These are phyloP conservation scores for Sarocladium oryzae DNA, from an alignment of 2,329 filamentous ascomycete species.

Conservation along the genomic window DNA sequence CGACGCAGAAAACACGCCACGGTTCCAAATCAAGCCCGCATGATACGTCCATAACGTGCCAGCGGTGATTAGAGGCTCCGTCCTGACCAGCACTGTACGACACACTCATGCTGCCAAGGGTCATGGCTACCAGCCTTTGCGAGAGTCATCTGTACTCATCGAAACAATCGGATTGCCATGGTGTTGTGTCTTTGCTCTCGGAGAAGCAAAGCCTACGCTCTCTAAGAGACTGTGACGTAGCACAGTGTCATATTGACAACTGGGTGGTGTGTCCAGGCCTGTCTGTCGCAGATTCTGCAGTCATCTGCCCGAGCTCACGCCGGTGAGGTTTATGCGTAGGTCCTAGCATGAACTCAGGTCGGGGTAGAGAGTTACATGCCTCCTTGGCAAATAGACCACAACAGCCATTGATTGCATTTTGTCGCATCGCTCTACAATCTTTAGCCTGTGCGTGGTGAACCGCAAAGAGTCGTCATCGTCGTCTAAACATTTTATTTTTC, in stretches of 20 bases:
- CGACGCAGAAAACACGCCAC: not conserved
- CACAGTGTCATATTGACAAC: constrained; percentile 4
- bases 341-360: not conserved
- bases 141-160: no score
- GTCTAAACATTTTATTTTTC: not conserved
- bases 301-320: not conserved
- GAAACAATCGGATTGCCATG: no score
- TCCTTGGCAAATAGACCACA: no score
- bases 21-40: not conserved
- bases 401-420: no score
- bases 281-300: not conserved
- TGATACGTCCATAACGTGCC: not conserved
- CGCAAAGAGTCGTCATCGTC: not conserved
- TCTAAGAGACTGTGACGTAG: no score
- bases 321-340: not conserved
- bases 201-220: no score
- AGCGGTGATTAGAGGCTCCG: not conserved
- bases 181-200: no score
- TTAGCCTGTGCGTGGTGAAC: not conserved
- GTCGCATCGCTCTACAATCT: not conserved
- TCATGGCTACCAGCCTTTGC: no score
- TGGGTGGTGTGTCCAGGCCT: not conserved
- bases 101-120: no score
- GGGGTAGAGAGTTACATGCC: no score
- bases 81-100: not conserved